A percentile compares a stretch with the other conserved stretches of the same genome.
These are phyloP conservation scores for Quercus wislizeni DNA, from an alignment of 306 rosid genomes.

Conservation along the genomic window DNA sequence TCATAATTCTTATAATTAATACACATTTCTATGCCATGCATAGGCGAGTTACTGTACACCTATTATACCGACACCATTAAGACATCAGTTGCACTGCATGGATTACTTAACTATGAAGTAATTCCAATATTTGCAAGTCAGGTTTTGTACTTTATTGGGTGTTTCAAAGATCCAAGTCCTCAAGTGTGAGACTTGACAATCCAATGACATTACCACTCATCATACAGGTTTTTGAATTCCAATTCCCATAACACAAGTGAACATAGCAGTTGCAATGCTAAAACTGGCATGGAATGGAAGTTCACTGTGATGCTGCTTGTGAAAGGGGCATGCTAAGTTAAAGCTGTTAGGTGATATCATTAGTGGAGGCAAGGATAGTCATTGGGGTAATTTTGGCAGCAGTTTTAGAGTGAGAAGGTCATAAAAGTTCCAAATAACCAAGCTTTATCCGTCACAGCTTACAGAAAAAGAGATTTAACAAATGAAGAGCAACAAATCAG, in stretches of 20 bases:
- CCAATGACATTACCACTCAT: not conserved
- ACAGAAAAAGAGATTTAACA: not conserved
- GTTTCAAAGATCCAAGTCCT: not conserved
- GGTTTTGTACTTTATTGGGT: not conserved
- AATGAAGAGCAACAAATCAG: not conserved
- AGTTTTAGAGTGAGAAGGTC: not conserved
- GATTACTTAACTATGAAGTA: not conserved
- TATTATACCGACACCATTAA: not conserved
- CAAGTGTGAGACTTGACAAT: not conserved
- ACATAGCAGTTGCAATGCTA: not conserved
- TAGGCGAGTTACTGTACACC: not conserved
- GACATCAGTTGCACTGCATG: not conserved
- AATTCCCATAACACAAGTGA: not conserved
- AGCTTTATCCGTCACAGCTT: not conserved
- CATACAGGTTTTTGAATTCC: not conserved
- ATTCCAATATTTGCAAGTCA: not conserved
- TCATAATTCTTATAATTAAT: not conserved
- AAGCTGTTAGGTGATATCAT: not conserved
- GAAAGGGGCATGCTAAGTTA: not conserved
- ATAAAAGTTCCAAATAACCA: not conserved
- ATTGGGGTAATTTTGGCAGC: not conserved
- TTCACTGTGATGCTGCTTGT: not conserved
- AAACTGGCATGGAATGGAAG: not conserved
- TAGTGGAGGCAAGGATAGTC: not conserved
- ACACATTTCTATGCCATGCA: not conserved